A percentile compares a stretch with the other conserved stretches of the same genome.
Conservation (phyloP, 2,329 filamentous ascomycete genomes). For the Aureobasidium melanogenum region DNA sequence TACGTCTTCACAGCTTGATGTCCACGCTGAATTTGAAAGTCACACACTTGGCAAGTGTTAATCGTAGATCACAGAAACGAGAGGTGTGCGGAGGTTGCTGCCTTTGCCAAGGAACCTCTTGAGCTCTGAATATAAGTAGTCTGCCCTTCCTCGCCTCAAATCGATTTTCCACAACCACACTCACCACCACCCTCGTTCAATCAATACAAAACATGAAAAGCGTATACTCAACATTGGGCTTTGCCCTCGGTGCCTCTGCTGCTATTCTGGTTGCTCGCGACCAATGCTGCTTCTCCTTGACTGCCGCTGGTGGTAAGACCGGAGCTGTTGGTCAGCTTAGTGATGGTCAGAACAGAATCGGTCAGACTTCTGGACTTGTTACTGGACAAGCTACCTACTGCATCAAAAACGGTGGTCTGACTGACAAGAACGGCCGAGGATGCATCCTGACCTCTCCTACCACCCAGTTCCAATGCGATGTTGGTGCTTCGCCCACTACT, state of each 20-base stretch:
- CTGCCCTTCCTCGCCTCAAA: neutral
- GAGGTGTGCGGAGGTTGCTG: neutral
- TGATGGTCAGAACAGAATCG: conserved; percentile 52
- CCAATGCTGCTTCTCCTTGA: conserved; percentile 41
- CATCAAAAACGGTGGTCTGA: conserved; percentile 43
- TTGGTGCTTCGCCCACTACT: conserved; percentile 27
- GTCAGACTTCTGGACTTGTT: conserved; percentile 30
- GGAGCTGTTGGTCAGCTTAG: conserved; percentile 50
- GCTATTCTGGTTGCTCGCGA: conserved; percentile 6
- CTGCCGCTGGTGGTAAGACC: conserved; percentile 38
- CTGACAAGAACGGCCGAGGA: conserved; percentile 46
- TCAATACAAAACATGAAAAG: conserved; percentile 10
- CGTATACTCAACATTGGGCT: conserved; percentile 12
- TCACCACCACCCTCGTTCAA: neutral
- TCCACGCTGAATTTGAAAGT: neutral
- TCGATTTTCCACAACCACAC: neutral
- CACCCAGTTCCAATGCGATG: conserved; percentile 52
- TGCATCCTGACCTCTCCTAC: conserved; percentile 54
- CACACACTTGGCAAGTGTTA: neutral
- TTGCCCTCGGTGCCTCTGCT: conserved; percentile 13
- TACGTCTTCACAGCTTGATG: neutral
- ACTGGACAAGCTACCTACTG: conserved; percentile 38
- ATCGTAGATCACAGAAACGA: neutral
- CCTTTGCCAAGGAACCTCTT: neutral
- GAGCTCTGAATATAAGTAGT: neutral